A percentile compares a stretch with the other conserved stretches of the same genome.
Conservation (phyloP, 495 filamentous ascomycete species). For the Aspergillus conjunctus region DNA sequence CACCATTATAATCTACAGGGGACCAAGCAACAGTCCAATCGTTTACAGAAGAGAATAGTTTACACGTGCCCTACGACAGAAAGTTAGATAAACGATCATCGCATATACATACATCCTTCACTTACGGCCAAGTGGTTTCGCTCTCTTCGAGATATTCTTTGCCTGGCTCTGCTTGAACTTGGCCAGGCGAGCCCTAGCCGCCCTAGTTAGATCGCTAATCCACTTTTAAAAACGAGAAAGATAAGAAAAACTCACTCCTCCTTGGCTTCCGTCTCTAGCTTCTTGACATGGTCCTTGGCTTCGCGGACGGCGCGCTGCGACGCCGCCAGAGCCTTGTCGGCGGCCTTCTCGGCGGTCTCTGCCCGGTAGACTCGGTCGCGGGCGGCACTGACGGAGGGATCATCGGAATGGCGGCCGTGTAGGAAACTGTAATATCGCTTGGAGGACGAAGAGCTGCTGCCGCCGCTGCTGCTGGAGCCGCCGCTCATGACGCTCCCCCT, state of each 20-base stretch:
- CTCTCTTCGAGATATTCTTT: conserved; percentile 62
- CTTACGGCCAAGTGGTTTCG: conserved; percentile 61
- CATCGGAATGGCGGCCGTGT: conserved; percentile 39
- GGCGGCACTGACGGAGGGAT: conserved; percentile 60
- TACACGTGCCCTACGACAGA: background rate
- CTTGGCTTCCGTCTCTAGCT: conserved; percentile 62
- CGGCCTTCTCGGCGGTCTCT: conserved; percentile 54
- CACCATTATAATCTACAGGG: too few relatives aligned
- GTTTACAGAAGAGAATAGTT: too few relatives aligned
- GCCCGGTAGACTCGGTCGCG: conserved; percentile 54
- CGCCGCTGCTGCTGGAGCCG: conserved; percentile 32
- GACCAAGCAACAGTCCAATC: too few relatives aligned
- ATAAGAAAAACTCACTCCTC: conserved; percentile 49
- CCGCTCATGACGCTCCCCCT: conserved; percentile 17
- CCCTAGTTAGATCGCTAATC: background rate
- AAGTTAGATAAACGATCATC: too few relatives aligned
- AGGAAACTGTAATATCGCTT: conserved; percentile 44
- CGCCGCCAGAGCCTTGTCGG: conserved; percentile 59
- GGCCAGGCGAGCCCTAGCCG: conserved; percentile 49
- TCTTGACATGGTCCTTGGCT: conserved; percentile 63
- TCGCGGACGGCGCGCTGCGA: conserved; percentile 60
- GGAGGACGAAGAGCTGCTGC: background rate
- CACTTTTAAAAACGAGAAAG: too few relatives aligned
- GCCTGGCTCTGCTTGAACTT: conserved; percentile 70
- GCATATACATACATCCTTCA: background rate